A percentile compares a stretch with the other conserved stretches of the same genome.
Conservation (phyloP, 2,329 filamentous ascomycete species). For the Venturia carpophila region DNA sequence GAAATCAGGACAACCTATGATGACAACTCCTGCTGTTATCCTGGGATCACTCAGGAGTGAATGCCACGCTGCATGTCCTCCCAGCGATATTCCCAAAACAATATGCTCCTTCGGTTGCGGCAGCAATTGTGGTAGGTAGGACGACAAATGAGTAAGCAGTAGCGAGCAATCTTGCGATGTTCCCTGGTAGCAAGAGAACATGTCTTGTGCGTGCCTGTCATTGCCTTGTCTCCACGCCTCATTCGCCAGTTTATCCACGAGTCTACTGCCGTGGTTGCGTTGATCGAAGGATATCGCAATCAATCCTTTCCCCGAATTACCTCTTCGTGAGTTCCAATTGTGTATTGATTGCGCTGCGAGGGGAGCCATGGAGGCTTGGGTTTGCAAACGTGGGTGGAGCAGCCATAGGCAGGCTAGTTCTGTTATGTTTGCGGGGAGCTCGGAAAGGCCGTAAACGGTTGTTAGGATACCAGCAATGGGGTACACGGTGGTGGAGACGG, state of each 20-base stretch:
- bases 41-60: constrained; percentile 68
- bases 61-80: constrained; percentile 84
- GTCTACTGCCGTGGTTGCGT: constrained; percentile 76
- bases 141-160: constrained; percentile 69
- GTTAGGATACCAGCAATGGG: constrained; percentile 71
- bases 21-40: constrained; percentile 66
- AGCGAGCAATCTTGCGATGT: constrained; percentile 68
- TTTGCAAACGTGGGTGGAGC: constrained; percentile 69
- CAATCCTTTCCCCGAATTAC: constrained; percentile 45
- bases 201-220: constrained; percentile 75
- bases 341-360: constrained; percentile 61
- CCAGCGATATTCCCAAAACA: constrained; percentile 74
- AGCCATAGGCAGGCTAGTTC: constrained; percentile 80
- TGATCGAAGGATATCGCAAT: constrained; percentile 86
- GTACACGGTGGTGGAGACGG: constrained; percentile 57
- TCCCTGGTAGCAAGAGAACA: constrained; percentile 70
- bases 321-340: constrained; percentile 52
- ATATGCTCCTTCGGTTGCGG: constrained; percentile 52
- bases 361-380: constrained; percentile 64
- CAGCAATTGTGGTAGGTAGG: constrained; percentile 56
- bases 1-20: constrained; percentile 89
- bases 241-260: constrained; percentile 62
- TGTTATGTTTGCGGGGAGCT: constrained; percentile 51
- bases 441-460: constrained; percentile 72
- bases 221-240: constrained; percentile 74